phyloP scores from a whole-genome alignment of 768 basidiomycete genomes.

The Tylopilus sp. region DNA sequence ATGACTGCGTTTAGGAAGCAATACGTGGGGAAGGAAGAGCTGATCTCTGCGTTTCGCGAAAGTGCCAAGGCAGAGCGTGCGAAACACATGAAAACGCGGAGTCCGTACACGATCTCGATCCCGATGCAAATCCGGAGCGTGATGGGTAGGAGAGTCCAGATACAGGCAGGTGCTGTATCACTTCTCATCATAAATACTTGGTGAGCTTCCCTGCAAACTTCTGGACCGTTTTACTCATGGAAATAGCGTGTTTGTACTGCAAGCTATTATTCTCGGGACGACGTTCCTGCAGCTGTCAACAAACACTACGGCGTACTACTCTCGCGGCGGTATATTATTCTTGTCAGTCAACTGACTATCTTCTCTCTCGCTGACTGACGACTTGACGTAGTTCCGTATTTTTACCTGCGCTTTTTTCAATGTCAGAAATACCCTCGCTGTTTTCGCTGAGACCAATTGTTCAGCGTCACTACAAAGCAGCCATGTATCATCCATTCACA shows the following conservation, averaged over 20 bases:
- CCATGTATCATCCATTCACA: constrained; percentile 50
- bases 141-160: constrained; percentile 44
- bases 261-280: constrained; percentile 35
- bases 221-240: neutral
- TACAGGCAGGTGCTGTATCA: constrained; percentile 39
- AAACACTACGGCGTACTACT: constrained; percentile 36
- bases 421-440: constrained; percentile 56
- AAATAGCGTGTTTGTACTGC: constrained; percentile 37
- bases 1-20: constrained; percentile 45
- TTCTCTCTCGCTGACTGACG: neutral
- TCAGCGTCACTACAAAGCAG: constrained; percentile 39
- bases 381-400: constrained; percentile 44
- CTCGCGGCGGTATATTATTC: constrained; percentile 81
- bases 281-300: constrained; percentile 44
- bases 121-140: constrained; percentile 47
- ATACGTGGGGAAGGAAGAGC: constrained; percentile 43
- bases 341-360: constrained; percentile 44
- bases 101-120: constrained; percentile 49
- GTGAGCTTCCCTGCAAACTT: constrained; percentile 4
- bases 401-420: constrained; percentile 53
- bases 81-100: constrained; percentile 39
- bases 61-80: constrained; percentile 56
- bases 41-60: constrained; percentile 40
- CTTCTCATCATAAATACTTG: constrained; percentile 30
- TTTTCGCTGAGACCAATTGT: constrained; percentile 45